phyloP scores from a whole-genome alignment of 1,284 basidiomycete species.

The Sanghuangporus weigelae region DNA sequence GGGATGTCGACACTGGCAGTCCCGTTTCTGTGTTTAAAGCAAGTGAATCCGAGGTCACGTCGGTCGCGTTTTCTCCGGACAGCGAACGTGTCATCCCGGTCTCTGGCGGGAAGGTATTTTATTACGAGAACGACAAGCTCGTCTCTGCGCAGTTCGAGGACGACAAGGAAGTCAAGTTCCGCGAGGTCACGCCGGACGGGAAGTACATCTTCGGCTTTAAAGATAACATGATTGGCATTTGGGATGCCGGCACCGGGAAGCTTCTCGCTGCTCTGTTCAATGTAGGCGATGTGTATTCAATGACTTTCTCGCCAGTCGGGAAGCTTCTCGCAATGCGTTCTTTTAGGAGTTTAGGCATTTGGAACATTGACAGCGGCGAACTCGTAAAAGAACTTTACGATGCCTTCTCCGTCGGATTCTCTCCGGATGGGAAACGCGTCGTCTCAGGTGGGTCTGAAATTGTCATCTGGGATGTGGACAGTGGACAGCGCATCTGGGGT shows the following conservation, averaged over 20 bases:
- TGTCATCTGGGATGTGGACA: slow-evolving; percentile 12
- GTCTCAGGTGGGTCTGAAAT: slow-evolving; percentile 3
- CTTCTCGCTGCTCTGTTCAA: neutral
- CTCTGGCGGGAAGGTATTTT: slow-evolving; percentile 34
- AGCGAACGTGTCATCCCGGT: slow-evolving; percentile 48
- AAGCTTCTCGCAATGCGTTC: neutral
- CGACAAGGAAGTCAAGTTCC: neutral
- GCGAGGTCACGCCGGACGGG: neutral
- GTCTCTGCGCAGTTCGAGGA: neutral
- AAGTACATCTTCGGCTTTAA: neutral
- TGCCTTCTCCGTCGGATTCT: neutral
- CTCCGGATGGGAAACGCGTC: slow-evolving; percentile 1
- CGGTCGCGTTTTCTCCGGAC: slow-evolving; percentile 17
- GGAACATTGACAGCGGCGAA: neutral
- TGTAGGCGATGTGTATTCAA: slow-evolving; percentile 90
- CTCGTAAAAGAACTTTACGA: neutral
- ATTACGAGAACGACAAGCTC: neutral
- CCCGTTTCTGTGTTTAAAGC: too few relatives aligned
- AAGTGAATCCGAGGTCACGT: neutral
- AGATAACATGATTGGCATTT: too few relatives aligned
- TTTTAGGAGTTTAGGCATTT: neutral
- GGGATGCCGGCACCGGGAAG: too few relatives aligned
- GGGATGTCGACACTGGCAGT: too few relatives aligned
- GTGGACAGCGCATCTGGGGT: neutral
- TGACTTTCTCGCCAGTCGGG: slow-evolving; percentile 28